Conservation (phyloP, 257 asterid genomes). For the Dorcoceras hygrometricum region DNA sequence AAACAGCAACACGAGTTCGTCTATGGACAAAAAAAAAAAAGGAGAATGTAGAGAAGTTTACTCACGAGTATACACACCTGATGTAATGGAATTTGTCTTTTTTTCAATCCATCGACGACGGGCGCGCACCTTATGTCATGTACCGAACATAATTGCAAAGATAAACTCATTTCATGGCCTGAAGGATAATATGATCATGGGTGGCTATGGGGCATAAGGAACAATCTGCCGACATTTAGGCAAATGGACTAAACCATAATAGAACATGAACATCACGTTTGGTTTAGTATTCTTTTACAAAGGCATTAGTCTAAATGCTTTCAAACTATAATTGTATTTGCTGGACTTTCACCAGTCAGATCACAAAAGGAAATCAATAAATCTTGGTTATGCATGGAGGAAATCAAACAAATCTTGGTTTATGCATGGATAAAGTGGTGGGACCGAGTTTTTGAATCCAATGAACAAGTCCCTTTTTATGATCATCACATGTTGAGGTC, state of each 20-base stretch:
- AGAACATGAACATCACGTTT: background rate
- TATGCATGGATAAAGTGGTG: constrained; percentile 36
- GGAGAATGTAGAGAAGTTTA: background rate
- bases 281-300: background rate
- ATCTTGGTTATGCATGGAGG: constrained; percentile 49
- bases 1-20: background rate
- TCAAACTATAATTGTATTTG: background rate
- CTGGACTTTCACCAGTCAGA: background rate
- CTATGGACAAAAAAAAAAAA: background rate
- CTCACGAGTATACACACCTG: background rate
- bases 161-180: too few relatives aligned
- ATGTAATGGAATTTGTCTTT: background rate
- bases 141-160: too few relatives aligned
- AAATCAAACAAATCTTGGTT: constrained; percentile 52
- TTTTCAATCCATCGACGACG: too few relatives aligned
- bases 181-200: background rate
- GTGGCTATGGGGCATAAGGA: background rate
- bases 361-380: constrained; percentile 26
- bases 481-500: constrained; percentile 42
- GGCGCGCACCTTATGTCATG: too few relatives aligned
- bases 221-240: too few relatives aligned
- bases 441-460: constrained; percentile 69
- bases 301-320: background rate
- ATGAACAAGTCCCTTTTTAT: constrained; percentile 59
- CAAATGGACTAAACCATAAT: background rate